Percentiles rank a stretch among this genome's conserved stretches.
Conservation (phyloP, 345 rosid species). For the Citrus maxima region DNA sequence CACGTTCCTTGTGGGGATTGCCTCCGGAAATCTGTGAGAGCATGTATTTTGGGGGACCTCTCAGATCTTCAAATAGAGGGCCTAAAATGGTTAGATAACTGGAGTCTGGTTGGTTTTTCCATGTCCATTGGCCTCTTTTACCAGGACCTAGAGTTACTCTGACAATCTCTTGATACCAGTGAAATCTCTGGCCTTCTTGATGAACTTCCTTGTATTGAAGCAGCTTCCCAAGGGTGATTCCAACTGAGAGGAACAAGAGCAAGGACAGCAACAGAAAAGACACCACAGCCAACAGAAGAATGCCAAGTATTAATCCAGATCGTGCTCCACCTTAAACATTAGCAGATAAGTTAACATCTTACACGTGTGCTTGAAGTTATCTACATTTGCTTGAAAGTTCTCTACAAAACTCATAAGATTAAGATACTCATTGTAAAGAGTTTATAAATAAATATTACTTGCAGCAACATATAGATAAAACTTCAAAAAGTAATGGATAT, state of each 20-base stretch:
- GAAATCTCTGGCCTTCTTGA: constrained; percentile 72
- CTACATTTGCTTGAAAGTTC: neutral
- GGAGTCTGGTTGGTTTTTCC: constrained; percentile 55
- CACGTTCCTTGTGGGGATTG: constrained; percentile 43
- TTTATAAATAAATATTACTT: neutral
- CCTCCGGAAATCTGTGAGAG: constrained; percentile 71
- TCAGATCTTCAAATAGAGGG: constrained; percentile 77
- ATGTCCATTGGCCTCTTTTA: constrained; percentile 94
- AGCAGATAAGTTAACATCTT: constrained; percentile 9
- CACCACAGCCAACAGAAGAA: constrained; percentile 51
- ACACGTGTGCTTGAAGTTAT: neutral
- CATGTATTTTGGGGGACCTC: constrained; percentile 98
- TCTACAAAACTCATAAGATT: neutral
- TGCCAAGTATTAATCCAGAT: constrained; percentile 52
- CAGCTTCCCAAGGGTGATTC: constrained; percentile 79
- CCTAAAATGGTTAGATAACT: constrained; percentile 49
- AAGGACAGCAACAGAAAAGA: constrained; percentile 48
- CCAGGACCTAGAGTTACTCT: constrained; percentile 92
- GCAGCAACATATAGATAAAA: neutral
- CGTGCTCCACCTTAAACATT: constrained; percentile 42
- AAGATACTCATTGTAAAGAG: neutral
- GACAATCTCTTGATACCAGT: constrained; percentile 87
- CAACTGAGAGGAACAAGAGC: constrained; percentile 76
- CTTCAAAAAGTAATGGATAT: neutral
- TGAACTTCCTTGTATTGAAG: constrained; percentile 95